Conservation (phyloP, 2,329 filamentous ascomycete genomes). For the Fusarium sp. region DNA sequence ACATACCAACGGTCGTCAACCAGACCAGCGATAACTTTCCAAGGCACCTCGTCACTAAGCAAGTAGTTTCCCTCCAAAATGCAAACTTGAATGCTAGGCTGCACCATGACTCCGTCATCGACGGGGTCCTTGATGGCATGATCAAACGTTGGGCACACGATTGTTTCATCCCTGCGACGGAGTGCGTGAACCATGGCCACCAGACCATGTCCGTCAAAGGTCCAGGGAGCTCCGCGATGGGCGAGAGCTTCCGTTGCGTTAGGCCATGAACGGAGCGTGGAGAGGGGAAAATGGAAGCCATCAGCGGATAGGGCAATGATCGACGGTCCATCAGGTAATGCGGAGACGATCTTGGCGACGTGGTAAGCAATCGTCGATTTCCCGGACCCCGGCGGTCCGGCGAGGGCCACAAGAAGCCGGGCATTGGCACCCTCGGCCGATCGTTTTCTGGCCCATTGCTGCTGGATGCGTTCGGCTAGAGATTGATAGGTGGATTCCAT, state of each 20-base stretch:
- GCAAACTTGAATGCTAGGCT: slow-evolving; percentile 68
- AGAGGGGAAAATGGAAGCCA: slow-evolving; percentile 47
- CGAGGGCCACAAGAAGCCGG: slow-evolving; percentile 38
- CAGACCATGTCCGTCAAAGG: slow-evolving; percentile 46
- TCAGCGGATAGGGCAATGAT: slow-evolving; percentile 45
- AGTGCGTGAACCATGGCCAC: slow-evolving; percentile 38
- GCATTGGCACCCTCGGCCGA: slow-evolving; percentile 13
- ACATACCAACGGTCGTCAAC: slow-evolving; percentile 59
- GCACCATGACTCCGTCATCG: slow-evolving; percentile 71
- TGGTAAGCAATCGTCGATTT: slow-evolving; percentile 38
- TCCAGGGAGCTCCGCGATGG: slow-evolving; percentile 51
- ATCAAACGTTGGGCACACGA: slow-evolving; percentile 72
- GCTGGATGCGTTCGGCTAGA: slow-evolving; percentile 36
- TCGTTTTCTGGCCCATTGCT: slow-evolving; percentile 38
- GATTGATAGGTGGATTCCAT: slow-evolving; percentile 45
- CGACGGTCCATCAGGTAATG: slow-evolving; percentile 25
- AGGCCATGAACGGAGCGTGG: slow-evolving; percentile 44
- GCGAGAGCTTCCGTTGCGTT: slow-evolving; percentile 48
- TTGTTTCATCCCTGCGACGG: slow-evolving; percentile 6
- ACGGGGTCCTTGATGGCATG: slow-evolving; percentile 81
- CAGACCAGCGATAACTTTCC: slow-evolving; percentile 48
- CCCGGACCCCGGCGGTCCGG: slow-evolving; percentile 37
- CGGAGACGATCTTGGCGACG: slow-evolving; percentile 24
- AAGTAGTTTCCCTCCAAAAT: slow-evolving; percentile 78
- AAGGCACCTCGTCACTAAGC: slow-evolving; percentile 47